Base-by-base conservation (phyloP, 1,284 basidiomycete species). In the Austropuccinia psidii region DNA sequence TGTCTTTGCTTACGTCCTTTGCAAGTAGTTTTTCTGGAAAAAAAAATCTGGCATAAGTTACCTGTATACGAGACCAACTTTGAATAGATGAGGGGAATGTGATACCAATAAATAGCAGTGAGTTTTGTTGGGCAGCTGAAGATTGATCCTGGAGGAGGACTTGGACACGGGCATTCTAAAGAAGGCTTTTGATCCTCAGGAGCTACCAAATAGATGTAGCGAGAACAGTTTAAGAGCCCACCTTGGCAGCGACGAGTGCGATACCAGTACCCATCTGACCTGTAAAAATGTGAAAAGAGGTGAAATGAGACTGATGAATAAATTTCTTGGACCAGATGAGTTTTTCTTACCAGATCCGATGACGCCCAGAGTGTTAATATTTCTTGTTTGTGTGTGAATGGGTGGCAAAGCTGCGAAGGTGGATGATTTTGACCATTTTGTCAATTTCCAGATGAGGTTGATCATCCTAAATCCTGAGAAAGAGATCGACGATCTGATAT, bases 1-100 rank as follows among this genome's bases (percentile, higher is more conserved):
- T 87, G 13, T 89, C 89, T 82, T 97, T 97, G 60, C 84, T 81
- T 11, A 94, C 89, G 77, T 97, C 93, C 81, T 93, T 93, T n/a
- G 85, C 86, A 24, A 98, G 84, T 4, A 96, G 86, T 78, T 87
- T 87, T 81, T 90, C 77, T 77, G 55, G 50, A 52, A 9, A 72
- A 73, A 11, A 52, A 24, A 13, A 7, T 13, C 17, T 19, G 45
- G 45, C 21, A 65, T 45, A 43, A 4, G 19, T 29, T 50, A 21
- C 49, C 8, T 21, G n/a, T 6, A 19, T 17, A 11, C 17, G 27
- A 58, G 55, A 58, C 27, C 43, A 45, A 45, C 11, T 45, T 11
- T 45, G 11, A n/a, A 45, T 31, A 33, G 24, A 57, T 57, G 61
- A 33, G 21, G 8, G 24, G 7, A 35, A n/a, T n/a, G 31, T 54